phyloP scores from a whole-genome alignment of 345 rosid species.

The Brassica incana region DNA sequence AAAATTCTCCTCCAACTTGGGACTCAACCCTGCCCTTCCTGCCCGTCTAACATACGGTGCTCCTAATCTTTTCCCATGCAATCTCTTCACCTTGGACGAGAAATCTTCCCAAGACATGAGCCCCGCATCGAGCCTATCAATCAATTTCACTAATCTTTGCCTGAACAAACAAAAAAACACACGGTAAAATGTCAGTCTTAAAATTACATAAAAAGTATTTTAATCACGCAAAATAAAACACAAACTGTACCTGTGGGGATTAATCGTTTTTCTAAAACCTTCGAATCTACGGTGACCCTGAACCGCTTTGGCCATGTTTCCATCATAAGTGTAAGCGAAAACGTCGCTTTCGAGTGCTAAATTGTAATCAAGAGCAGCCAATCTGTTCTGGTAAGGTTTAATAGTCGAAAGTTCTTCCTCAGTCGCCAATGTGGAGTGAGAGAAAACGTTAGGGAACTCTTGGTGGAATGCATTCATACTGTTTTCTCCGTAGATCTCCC shows the following conservation, averaged over 20 bases:
- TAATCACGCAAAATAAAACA: constrained; percentile 4
- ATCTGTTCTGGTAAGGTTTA: constrained; percentile 48
- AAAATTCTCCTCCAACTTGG: constrained; percentile 58
- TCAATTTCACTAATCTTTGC: constrained; percentile 51
- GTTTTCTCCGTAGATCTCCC: constrained; percentile 56
- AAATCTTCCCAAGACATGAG: constrained; percentile 54
- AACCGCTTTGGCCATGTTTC: constrained; percentile 83
- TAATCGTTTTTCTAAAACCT: constrained; percentile 70
- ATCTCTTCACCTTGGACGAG: constrained; percentile 40
- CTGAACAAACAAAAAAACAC: constrained; percentile 38
- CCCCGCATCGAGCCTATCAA: constrained; percentile 56
- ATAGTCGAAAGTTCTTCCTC: constrained; percentile 53
- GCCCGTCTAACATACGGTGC: constrained; percentile 48
- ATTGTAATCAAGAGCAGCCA: constrained; percentile 70
- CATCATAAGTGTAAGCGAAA: constrained; percentile 66
- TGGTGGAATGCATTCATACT: constrained; percentile 47
- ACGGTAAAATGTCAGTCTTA: background rate
- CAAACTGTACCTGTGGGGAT: constrained; percentile 56
- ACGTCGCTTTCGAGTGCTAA: constrained; percentile 65
- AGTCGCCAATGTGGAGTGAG: constrained; percentile 57
- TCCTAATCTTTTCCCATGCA: constrained; percentile 57
- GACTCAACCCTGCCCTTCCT: constrained; percentile 30
- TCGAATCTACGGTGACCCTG: constrained; percentile 66
- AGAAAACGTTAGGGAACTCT: constrained; percentile 54
- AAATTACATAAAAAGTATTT: background rate